Conservation (phyloP, 345 rosid species). For the Moricandia arvensis region DNA sequence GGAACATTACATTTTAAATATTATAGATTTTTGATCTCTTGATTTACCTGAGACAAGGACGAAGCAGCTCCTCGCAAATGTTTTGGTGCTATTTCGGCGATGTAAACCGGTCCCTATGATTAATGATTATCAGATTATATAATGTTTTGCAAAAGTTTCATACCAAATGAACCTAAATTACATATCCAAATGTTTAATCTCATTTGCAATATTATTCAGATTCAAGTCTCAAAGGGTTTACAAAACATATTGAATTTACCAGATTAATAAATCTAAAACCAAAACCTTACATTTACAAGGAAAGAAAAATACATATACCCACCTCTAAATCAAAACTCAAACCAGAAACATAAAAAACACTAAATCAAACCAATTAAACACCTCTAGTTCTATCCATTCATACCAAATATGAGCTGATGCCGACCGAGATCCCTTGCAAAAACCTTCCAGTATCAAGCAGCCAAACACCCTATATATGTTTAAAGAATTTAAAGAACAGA, state of each 20-base stretch:
- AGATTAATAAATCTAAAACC: not conserved
- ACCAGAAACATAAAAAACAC: not conserved
- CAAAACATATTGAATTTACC: not conserved
- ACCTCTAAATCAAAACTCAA: not conserved
- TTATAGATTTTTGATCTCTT: not conserved
- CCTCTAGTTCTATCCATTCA: slow-evolving; percentile 6
- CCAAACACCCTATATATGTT: slow-evolving; percentile 49
- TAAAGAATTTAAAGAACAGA: not conserved
- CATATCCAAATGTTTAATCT: not conserved
- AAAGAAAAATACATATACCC: not conserved
- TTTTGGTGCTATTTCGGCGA: slow-evolving; percentile 33
- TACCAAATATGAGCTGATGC: slow-evolving; percentile 79
- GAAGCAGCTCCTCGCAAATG: slow-evolving; percentile 36
- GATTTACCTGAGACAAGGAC: slow-evolving; percentile 21
- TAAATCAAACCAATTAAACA: slow-evolving; percentile 5
- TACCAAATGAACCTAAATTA: not conserved
- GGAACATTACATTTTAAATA: not conserved
- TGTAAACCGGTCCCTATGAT: slow-evolving; percentile 33
- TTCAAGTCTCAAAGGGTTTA: not conserved
- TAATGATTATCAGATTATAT: not conserved
- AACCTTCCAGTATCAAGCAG: slow-evolving; percentile 70
- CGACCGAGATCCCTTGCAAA: slow-evolving; percentile 68
- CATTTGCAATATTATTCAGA: not conserved
- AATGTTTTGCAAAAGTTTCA: not conserved
- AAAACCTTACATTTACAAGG: not conserved